These are phyloP conservation scores for Huntiella abstrusa DNA, from an alignment of 2,329 filamentous ascomycete genomes.

Conservation along the genomic window DNA sequence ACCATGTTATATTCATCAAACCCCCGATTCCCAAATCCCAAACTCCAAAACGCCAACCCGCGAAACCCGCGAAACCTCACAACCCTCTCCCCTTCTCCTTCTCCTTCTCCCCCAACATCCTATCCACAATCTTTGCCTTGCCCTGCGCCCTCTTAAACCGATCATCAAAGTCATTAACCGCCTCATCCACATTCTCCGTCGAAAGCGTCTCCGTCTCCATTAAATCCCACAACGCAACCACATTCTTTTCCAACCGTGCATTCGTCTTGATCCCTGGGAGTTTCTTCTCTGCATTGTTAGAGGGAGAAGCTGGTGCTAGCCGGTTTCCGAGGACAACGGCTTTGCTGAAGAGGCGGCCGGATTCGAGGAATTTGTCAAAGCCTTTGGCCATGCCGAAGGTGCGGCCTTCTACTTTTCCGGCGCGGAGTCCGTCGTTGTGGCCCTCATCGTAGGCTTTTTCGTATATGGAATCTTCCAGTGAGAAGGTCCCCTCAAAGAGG, in stretches of 20 bases:
- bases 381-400: constrained; percentile 82
- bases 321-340: constrained; percentile 71
- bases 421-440: constrained; percentile 50
- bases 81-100: neutral
- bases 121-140: constrained; percentile 72
- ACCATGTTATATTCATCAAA: neutral
- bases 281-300: constrained; percentile 10
- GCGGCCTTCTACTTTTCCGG: constrained; percentile 73
- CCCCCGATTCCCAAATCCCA: neutral
- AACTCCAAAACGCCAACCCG: neutral
- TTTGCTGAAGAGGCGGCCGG: constrained; percentile 60
- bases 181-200: constrained; percentile 70
- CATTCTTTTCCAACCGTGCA: constrained; percentile 54
- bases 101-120: constrained; percentile 31
- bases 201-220: constrained; percentile 61
- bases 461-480: constrained; percentile 55
- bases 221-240: constrained; percentile 55
- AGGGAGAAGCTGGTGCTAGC: constrained; percentile 20
- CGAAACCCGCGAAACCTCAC: neutral
- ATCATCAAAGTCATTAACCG: constrained; percentile 82
- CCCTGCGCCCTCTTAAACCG: constrained; percentile 64
- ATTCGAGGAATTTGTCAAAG: constrained; percentile 76
- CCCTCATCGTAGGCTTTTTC: constrained; percentile 63
- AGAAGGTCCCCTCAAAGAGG: constrained; percentile 37
- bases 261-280: constrained; percentile 33